Evolutionary conservation across 805 yeast species (phyloP).

Genomic region (Ogataea allantospora): DNA sequence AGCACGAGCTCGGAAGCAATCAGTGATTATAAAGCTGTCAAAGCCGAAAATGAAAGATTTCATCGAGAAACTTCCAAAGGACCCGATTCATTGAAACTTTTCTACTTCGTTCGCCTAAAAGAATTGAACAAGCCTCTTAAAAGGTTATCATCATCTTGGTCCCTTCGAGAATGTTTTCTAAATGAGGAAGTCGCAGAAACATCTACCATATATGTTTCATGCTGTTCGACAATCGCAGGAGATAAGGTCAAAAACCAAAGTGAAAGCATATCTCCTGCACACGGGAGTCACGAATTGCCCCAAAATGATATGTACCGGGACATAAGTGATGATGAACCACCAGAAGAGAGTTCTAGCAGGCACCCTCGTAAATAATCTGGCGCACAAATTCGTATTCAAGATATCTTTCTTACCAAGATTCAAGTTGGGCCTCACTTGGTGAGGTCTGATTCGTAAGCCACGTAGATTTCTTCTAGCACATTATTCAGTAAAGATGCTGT

Average conservation of each 20-base stretch:
- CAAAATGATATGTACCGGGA: not conserved
- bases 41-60: no score
- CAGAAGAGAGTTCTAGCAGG: conserved; percentile 26
- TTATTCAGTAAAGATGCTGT: conserved; percentile 17
- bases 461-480: conserved; percentile 18
- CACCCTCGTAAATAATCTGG: not conserved
- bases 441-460: conserved; percentile 16
- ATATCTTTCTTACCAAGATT: not conserved
- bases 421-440: not conserved
- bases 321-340: conserved; percentile 22
- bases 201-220: conserved; percentile 61
- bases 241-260: no score
- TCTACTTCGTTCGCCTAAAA: no score
- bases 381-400: not conserved
- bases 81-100: no score
- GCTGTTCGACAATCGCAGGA: conserved; percentile 26
- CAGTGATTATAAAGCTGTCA: no score
- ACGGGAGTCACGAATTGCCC: not conserved
- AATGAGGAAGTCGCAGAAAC: conserved; percentile 69
- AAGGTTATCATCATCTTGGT: conserved; percentile 7
- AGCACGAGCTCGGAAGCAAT: no score
- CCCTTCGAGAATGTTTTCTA: conserved; percentile 31
- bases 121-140: no score
- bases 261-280: no score
- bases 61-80: no score